Base-by-base conservation (phyloP, 2,329 filamentous ascomycete species). In the Ophiostoma perfectum region DNA sequence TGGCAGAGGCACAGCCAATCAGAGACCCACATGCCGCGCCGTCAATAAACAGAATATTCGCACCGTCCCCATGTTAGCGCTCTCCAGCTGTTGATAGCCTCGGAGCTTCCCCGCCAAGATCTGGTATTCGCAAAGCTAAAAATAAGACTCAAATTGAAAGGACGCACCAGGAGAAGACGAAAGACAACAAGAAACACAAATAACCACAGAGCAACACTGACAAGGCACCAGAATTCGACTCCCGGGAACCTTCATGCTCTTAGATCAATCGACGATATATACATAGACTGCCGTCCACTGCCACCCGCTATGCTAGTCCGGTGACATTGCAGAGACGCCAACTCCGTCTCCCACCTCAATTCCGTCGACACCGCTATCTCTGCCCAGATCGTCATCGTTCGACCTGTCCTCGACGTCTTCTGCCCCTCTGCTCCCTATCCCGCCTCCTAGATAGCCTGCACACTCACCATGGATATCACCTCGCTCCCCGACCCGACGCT, bases 401-500 rank as follows among this genome's bases (percentile, higher is more conserved):
- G 12, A 49, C 16, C 45, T 49, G 16, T 16, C 45, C 45, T 60
- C 27, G 6, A 14, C 27, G 27, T 27, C 27, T 27, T 39, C 27
- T 36, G 11, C 4, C 27, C 45, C 12, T 55, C 18, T 6, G 3
- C 16, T 27, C n/a, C 8, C 5, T 27, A 7, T 11, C n/a, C 8
- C n/a, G 5, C 4, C 55, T 1, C 55, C 5, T 60, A 16, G 38
- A 16, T 18, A 6, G 14, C 11, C 58, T 1, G 3, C 58, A 41
- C 16, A n/a, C 14, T 16, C n/a, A n/a, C 41, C 16, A 64, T 64
- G 62, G 63, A 64, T 45, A 41, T 65, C 14, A n/a, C 45, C 0
- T 36, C 44, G 44, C 64, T 64, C 11, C 63, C 85, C 67, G 80
- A 81, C 72, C 86, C 86, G 44, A 81, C 81, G 62, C 75, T 89